Evolutionary conservation across 2,329 filamentous ascomycete genomes (phyloP), one percentile per base, ranked within the genome.

Genomic region (Fusarium praegraminearum): DNA sequence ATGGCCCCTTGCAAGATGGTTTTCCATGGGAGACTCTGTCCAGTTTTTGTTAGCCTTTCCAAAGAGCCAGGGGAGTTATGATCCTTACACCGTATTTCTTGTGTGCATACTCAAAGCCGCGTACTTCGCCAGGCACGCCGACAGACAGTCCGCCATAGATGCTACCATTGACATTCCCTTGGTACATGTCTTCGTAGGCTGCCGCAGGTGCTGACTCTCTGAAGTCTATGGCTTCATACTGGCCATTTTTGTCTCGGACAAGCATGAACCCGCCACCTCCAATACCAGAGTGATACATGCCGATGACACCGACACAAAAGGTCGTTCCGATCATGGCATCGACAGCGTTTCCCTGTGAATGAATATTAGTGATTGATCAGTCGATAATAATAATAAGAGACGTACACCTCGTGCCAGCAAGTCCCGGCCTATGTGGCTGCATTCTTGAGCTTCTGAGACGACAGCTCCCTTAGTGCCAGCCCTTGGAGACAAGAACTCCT

Each of bases 181-280:
- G 85, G 78, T 91, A 98, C 95, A 98, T 98, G 74, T 97, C 88
- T 78, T 94, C 85, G 69, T 86, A 90, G 0, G 94, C 92, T 1
- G 93, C 92, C 0, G 90, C 91, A 1, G 95, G 95, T 0, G 95
- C 95, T 0, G 91, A 89, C 78, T 98, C 95, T 47, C 95, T 86
- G 76, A 97, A 98, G 80, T 98, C 95, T 71, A 98, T 89, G 62
- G 90, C 90, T 76, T 97, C 93, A 76, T 94, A 97, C 20, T 84
- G 83, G n/a, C 93, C 93, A 62, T 93, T 83, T 18, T 87, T 81
- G 35, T 88, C 85, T 49, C 93, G 89, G 7, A 97, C 87, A 7
- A 97, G 84, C 86, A 94, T 92, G 80, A 98, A 98, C 3, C 95
- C 95, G 41, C 95, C 95, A 9, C 95, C 95, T 22, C 93, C 94